Conservation (phyloP, 768 basidiomycete species). For the Hericium alpestre region DNA sequence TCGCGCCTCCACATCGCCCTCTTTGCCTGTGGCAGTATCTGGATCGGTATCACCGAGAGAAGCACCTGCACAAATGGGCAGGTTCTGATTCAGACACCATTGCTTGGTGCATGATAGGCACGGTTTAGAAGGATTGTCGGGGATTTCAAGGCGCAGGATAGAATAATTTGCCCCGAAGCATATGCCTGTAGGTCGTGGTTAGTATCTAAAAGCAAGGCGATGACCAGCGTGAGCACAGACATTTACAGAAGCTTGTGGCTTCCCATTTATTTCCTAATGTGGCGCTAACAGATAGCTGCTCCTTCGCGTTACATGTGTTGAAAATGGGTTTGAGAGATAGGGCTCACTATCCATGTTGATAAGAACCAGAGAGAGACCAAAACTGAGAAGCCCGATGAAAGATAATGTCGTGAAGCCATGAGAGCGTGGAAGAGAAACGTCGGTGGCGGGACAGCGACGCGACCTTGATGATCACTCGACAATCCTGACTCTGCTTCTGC, state of each 20-base stretch:
- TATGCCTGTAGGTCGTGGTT: constrained; percentile 47
- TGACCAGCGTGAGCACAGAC: constrained; percentile 27
- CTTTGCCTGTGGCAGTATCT: constrained; percentile 88
- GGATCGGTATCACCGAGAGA: constrained; percentile 80
- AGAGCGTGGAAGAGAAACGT: not conserved
- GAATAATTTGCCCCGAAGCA: constrained; percentile 84
- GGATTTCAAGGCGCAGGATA: constrained; percentile 69
- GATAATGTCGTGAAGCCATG: not conserved
- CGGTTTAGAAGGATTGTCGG: constrained; percentile 80
- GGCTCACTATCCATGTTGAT: no score
- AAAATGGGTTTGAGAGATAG: no score
- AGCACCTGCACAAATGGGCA: constrained; percentile 74
- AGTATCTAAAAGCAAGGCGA: not conserved
- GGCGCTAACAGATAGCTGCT: constrained; percentile 30
- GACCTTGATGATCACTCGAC: not conserved
- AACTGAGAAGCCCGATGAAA: not conserved
- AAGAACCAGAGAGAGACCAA: constrained; percentile 1
- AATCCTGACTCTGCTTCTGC: not conserved
- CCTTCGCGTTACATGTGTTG: not conserved
- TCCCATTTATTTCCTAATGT: constrained; percentile 65
- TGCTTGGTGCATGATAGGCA: constrained; percentile 90
- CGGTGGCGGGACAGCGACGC: not conserved
- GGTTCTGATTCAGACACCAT: constrained; percentile 90
- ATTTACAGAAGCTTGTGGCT: constrained; percentile 87
- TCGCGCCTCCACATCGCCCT: constrained; percentile 90